Percentiles rank a stretch among this genome's conserved stretches.
phyloP scores from a whole-genome alignment of 441 rosid species.

The Mallotus repandus region DNA sequence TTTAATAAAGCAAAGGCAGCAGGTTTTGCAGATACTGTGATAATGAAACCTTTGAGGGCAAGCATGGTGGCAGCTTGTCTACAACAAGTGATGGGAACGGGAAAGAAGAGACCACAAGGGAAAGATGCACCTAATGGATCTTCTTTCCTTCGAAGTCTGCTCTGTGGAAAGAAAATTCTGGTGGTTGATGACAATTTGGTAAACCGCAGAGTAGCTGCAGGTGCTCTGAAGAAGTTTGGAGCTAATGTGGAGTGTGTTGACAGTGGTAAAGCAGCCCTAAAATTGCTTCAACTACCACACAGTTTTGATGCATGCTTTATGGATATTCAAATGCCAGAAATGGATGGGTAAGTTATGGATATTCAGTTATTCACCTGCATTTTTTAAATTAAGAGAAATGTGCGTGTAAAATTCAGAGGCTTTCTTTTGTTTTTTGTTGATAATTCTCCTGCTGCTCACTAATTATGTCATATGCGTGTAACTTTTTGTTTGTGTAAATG shows the following conservation, averaged over 20 bases:
- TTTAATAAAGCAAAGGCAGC: constrained; percentile 66
- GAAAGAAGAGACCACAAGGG: constrained; percentile 57
- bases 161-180: constrained; percentile 73
- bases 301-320: constrained; percentile 92
- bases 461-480: no score
- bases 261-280: constrained; percentile 78
- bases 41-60: constrained; percentile 94
- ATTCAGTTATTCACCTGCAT: not conserved
- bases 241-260: constrained; percentile 83
- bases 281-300: constrained; percentile 75
- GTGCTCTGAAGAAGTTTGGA: constrained; percentile 92
- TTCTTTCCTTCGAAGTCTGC: constrained; percentile 48
- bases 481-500: not conserved
- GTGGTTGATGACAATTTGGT: constrained; percentile 93
- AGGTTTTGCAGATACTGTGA: constrained; percentile 81
- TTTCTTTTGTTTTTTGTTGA: no score
- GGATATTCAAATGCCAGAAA: constrained; percentile 99
- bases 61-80: constrained; percentile 97
- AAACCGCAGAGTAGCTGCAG: constrained; percentile 90
- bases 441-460: no score
- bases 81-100: constrained; percentile 70
- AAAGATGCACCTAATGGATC: constrained; percentile 46
- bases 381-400: not conserved
- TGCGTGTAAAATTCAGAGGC: not conserved
- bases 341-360: constrained; percentile 72